Evolutionary conservation across 129 eudicot genomes (phyloP).

Genomic region (Calendula officinalis): DNA sequence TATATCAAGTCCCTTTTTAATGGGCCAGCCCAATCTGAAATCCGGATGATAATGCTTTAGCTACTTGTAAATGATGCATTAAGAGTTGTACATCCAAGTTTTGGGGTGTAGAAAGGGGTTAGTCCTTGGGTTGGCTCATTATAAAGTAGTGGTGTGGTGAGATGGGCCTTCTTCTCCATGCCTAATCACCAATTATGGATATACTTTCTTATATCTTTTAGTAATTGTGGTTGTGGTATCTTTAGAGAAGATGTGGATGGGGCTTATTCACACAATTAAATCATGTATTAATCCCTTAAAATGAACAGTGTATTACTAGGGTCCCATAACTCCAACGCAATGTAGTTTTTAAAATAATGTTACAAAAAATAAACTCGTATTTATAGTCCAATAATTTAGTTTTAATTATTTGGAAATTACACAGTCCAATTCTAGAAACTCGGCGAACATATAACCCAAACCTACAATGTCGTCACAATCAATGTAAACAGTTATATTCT

Average conservation of each 20-base stretch:
- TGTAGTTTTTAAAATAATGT: no score
- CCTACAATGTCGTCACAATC: no score
- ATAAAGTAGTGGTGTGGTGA: conserved; percentile 20
- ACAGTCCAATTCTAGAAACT: no score
- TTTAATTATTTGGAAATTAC: no score
- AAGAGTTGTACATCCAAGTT: conserved; percentile 8
- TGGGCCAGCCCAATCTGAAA: conserved; percentile 39
- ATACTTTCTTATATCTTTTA: conserved; percentile 13
- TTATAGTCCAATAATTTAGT: no score
- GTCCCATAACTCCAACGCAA: no score
- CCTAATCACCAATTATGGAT: conserved; percentile 27
- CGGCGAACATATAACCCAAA: no score
- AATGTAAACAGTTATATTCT: no score
- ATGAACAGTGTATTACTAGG: no score
- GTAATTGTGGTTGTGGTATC: conserved; percentile 9
- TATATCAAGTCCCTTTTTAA: conserved; percentile 15
- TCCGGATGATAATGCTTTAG: conserved; percentile 8
- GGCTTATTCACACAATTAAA: not conserved
- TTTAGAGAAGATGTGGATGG: conserved; percentile 18
- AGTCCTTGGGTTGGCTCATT: conserved; percentile 18
- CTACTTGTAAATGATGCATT: conserved; percentile 4
- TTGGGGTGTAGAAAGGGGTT: conserved; percentile 4
- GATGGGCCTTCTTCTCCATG: conserved; percentile 29
- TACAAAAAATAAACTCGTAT: no score
- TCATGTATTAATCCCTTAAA: no score